phyloP scores from a whole-genome alignment of 139 green algal species.

The Yamagishiella unicocca region DNA sequence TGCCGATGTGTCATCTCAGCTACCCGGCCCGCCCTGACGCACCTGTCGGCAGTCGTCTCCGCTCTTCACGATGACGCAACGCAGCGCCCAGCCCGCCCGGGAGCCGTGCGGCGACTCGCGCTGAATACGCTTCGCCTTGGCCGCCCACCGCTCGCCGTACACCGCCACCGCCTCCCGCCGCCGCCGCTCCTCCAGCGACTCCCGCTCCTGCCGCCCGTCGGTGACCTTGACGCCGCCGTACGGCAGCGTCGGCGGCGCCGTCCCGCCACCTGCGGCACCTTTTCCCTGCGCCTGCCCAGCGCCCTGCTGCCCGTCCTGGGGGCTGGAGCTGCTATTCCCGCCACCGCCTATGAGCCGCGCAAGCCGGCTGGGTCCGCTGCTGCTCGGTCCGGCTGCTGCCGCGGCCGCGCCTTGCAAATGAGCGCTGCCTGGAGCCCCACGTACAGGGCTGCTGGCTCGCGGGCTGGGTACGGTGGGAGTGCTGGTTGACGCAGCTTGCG shows the following conservation, averaged over 20 bases:
- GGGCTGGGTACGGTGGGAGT: slow-evolving; percentile 11
- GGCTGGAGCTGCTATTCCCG: slow-evolving; percentile 5
- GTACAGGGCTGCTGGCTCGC: slow-evolving; percentile 10
- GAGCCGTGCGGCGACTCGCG: slow-evolving; percentile 81
- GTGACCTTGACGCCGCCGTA: neutral
- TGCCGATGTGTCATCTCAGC: too few species aligned
- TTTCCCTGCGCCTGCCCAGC: neutral
- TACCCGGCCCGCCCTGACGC: too few species aligned
- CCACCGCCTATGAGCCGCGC: neutral
- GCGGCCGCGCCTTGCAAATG: neutral
- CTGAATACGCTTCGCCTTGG: slow-evolving; percentile 74
- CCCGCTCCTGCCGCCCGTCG: slow-evolving; percentile 29
- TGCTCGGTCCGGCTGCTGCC: neutral
- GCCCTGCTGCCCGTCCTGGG: neutral
- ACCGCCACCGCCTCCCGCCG: slow-evolving; percentile 59
- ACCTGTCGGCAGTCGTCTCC: slow-evolving; percentile 97
- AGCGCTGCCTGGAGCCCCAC: neutral
- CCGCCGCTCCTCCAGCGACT: slow-evolving; percentile 30
- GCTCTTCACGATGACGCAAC: slow-evolving; percentile 97
- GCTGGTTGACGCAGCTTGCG: too few species aligned
- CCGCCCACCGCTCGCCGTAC: slow-evolving; percentile 83
- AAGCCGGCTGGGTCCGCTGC: neutral
- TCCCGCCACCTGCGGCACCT: neutral
- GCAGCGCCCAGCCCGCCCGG: slow-evolving; percentile 88
- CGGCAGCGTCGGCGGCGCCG: neutral